Evolutionary conservation across 2,329 filamentous ascomycete genomes (phyloP).

Genomic region (Penicillium freii): DNA sequence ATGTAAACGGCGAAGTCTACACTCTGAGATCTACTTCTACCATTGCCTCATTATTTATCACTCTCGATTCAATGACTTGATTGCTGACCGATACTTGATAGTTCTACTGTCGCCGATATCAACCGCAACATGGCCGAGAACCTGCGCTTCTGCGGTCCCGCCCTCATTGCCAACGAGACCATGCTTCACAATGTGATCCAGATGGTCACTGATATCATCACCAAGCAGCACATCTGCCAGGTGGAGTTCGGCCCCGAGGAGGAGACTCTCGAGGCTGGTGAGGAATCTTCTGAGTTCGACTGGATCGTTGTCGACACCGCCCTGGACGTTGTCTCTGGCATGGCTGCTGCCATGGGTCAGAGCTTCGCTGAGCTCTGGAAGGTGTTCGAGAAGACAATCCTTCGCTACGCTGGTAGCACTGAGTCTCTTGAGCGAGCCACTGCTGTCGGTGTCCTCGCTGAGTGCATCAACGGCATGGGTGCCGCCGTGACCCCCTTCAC

Average conservation of each 20-base stretch:
- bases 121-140: slow-evolving; percentile 90
- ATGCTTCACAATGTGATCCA: slow-evolving; percentile 74
- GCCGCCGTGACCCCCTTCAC: slow-evolving; percentile 80
- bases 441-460: slow-evolving; percentile 86
- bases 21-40: slow-evolving; percentile 42
- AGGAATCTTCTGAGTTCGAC: slow-evolving; percentile 90
- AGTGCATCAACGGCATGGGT: slow-evolving; percentile 83
- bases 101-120: slow-evolving; percentile 86
- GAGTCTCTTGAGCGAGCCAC: slow-evolving; percentile 86
- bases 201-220: slow-evolving; percentile 74
- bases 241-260: slow-evolving; percentile 81
- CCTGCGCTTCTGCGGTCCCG: slow-evolving; percentile 85
- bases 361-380: slow-evolving; percentile 90
- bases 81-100: slow-evolving; percentile 47
- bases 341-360: slow-evolving; percentile 76
- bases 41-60: slow-evolving; percentile 16
- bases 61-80: slow-evolving; percentile 15
- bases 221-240: slow-evolving; percentile 88
- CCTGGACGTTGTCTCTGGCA: slow-evolving; percentile 81
- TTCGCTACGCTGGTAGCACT: slow-evolving; percentile 82
- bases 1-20: slow-evolving; percentile 74
- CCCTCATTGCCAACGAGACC: slow-evolving; percentile 71
- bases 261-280: slow-evolving; percentile 68
- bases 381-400: slow-evolving; percentile 86
- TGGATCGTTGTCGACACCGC: slow-evolving; percentile 96